Conservation (phyloP, 352 stramenopile species). For the Nothophytophthora sp. region DNA sequence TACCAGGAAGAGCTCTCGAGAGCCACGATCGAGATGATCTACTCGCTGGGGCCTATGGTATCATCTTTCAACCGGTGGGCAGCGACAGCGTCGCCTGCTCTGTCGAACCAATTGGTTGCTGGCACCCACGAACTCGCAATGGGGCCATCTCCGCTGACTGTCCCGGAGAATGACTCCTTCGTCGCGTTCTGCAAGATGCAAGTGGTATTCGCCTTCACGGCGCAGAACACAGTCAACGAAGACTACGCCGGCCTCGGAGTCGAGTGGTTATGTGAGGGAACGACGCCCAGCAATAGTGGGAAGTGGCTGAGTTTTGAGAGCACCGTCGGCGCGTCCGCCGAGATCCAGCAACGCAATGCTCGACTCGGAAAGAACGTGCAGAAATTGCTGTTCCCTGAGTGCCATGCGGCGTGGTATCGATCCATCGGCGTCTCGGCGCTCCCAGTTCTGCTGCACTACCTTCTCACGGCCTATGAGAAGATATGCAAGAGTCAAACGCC, state of each 20-base stretch:
- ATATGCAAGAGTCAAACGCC: conserved; percentile 7
- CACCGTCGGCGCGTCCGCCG: conserved; percentile 49
- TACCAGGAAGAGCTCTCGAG: conserved; percentile 75
- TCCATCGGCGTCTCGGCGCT: conserved; percentile 56
- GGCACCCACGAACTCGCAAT: conserved; percentile 54
- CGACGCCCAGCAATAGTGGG: conserved; percentile 32
- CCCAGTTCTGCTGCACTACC: conserved; percentile 61
- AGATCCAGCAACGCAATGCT: conserved; percentile 79
- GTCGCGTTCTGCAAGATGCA: conserved; percentile 58
- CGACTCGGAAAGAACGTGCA: conserved; percentile 56
- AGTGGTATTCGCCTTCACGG: conserved; percentile 77
- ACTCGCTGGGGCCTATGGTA: conserved; percentile 55
- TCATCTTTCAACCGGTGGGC: conserved; percentile 63
- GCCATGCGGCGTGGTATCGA: conserved; percentile 51
- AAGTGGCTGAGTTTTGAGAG: conserved; percentile 74
- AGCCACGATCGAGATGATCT: conserved; percentile 59
- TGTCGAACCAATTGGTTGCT: conserved; percentile 35
- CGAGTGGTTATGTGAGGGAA: conserved; percentile 74
- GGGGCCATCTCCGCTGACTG: conserved; percentile 38
- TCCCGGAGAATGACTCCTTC: conserved; percentile 41
- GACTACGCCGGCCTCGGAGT: conserved; percentile 62
- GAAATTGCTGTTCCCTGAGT: conserved; percentile 46
- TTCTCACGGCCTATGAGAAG: conserved; percentile 54
- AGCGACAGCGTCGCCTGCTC: conserved; percentile 22
- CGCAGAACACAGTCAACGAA: conserved; percentile 55